Base-by-base conservation (phyloP, 495 filamentous ascomycete species). In the Delitschia confertaspora region DNA sequence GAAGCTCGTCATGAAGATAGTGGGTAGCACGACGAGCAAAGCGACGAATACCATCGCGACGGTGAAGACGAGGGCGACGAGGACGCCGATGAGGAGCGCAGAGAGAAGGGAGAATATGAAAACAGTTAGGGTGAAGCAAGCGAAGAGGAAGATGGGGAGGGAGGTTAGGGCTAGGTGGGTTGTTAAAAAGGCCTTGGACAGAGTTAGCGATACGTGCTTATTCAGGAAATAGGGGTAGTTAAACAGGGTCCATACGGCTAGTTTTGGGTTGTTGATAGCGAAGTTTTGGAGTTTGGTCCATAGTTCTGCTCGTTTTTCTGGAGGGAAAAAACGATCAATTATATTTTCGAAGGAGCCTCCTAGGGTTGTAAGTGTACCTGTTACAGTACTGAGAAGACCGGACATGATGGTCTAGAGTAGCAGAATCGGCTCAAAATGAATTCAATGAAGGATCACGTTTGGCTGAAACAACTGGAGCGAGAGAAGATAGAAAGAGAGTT, bases 11-110 rank as follows among this genome's bases (percentile, higher is more conserved):
- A 78, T 42, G 62, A 78, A 74, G 22, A 86, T 54, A 6, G 74
- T 73, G 0, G 79, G 80, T 4, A 81, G 61, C 31, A 85, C 65
- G 38, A 85, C 49, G 37, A 82, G 52, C 18, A 79, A 63, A n/a
- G 75, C 79, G 34, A 81, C 48, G 38, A 76, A 73, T 42, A 72
- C 67, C 66, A 73, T 77, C 61, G 78, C 74, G 38, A 76, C 66
- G 6, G 71, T 71, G 64, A 83, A 79, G 46, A 78, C 39, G 33
- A 68, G 53, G 4, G 68, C 70, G 17, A 60, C 68, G 16, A 75
- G 51, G 1, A 67, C 25, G 14, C 61, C 71, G 24, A 70, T 43
- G 40, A 74, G 31, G 5, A 84, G 40, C 31, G 73, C 73, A 29
- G 64, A 67, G 50, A 74, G 48, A 26, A 77, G 38, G 19, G 73